phyloP scores from a whole-genome alignment of 2,329 filamentous ascomycete genomes.

The Karstenula rhodostoma region DNA sequence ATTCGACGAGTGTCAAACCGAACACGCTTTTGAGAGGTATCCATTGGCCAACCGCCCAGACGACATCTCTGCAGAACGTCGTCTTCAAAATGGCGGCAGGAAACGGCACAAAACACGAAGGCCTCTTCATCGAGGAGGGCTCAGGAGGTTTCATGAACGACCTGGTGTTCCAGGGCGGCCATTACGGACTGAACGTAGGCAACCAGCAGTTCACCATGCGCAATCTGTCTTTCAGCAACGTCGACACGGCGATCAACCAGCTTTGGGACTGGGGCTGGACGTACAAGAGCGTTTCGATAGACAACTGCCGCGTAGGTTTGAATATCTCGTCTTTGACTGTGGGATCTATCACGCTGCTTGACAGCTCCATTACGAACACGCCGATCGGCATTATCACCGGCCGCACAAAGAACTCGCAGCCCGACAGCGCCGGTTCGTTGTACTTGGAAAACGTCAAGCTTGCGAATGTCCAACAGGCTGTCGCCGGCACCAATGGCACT shows the following conservation, averaged over 20 bases:
- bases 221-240: slow-evolving; percentile 62
- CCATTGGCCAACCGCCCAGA: slow-evolving; percentile 57
- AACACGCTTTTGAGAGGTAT: slow-evolving; percentile 55
- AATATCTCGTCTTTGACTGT: slow-evolving; percentile 57
- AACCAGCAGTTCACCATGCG: slow-evolving; percentile 65
- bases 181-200: slow-evolving; percentile 51
- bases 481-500: slow-evolving; percentile 33
- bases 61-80: slow-evolving; percentile 56
- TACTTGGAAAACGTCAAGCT: slow-evolving; percentile 68
- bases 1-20: slow-evolving; percentile 61
- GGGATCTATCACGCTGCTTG: slow-evolving; percentile 66
- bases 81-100: slow-evolving; percentile 54
- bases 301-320: slow-evolving; percentile 62
- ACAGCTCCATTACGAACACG: slow-evolving; percentile 62
- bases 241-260: slow-evolving; percentile 63
- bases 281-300: slow-evolving; percentile 60
- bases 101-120: slow-evolving; percentile 57
- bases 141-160: slow-evolving; percentile 58
- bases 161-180: slow-evolving; percentile 55
- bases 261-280: slow-evolving; percentile 70
- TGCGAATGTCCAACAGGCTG: slow-evolving; percentile 54
- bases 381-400: slow-evolving; percentile 60
- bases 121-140: slow-evolving; percentile 54
- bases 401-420: slow-evolving; percentile 53
- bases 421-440: slow-evolving; percentile 57